Evolutionary conservation across 2,329 filamentous ascomycete species (phyloP).

Genomic region (Microthyrium microscopicum): DNA sequence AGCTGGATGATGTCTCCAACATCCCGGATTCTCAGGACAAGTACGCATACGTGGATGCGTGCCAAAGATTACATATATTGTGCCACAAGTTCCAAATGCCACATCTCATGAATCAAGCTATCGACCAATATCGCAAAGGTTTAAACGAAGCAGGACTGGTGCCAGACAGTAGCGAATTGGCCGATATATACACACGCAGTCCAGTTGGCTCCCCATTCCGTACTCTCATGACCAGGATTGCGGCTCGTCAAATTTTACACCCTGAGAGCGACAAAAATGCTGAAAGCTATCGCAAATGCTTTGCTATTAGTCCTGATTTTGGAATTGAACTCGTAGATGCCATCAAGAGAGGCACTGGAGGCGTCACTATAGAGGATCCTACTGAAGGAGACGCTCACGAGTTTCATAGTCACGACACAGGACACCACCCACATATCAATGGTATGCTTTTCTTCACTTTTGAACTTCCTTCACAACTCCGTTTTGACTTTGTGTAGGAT

Average conservation of each 20-base stretch:
- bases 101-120: slow-evolving; percentile 35
- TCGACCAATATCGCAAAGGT: slow-evolving; percentile 36
- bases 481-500: no score
- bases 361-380: slow-evolving; percentile 35
- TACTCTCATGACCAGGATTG: slow-evolving; percentile 33
- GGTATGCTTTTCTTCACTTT: no score
- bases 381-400: slow-evolving; percentile 28
- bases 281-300: slow-evolving; percentile 32
- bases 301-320: slow-evolving; percentile 33
- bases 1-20: slow-evolving; percentile 31
- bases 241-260: slow-evolving; percentile 41
- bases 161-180: slow-evolving; percentile 37
- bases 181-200: slow-evolving; percentile 33
- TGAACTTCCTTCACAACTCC: no score
- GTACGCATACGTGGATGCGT: slow-evolving; percentile 37
- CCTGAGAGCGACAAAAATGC: slow-evolving; percentile 32
- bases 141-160: slow-evolving; percentile 33
- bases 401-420: slow-evolving; percentile 34
- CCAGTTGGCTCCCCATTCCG: slow-evolving; percentile 30
- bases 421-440: slow-evolving; percentile 18
- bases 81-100: slow-evolving; percentile 34
- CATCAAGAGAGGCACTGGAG: slow-evolving; percentile 32
- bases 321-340: slow-evolving; percentile 36
- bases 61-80: slow-evolving; percentile 35
- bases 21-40: slow-evolving; percentile 29